phyloP scores from a whole-genome alignment of 192 early-diverging fungal species.

The Coemansia sp. region DNA sequence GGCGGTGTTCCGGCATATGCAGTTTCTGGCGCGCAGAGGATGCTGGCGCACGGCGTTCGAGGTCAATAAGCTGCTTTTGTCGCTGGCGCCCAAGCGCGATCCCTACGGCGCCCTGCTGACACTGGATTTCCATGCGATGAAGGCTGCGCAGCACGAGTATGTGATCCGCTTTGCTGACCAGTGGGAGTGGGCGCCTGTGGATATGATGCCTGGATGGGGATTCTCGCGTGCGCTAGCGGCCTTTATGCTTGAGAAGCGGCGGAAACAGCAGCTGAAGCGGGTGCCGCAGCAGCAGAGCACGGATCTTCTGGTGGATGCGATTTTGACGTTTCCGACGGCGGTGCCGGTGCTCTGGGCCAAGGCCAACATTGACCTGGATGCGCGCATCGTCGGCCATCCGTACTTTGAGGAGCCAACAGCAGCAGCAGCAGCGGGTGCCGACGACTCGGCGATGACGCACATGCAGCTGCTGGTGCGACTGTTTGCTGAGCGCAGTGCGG shows the following conservation, averaged over 20 bases:
- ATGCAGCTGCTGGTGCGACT: conserved; percentile 68
- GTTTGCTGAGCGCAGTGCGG: conserved; percentile 72
- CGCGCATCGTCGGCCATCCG: conserved; percentile 54
- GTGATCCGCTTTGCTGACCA: conserved; percentile 51
- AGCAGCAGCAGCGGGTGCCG: not conserved
- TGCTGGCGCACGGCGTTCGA: conserved; percentile 95
- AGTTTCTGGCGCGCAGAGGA: conserved; percentile 80
- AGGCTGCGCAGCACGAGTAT: conserved; percentile 71
- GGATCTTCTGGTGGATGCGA: conserved; percentile 66
- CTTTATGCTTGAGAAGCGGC: conserved; percentile 67
- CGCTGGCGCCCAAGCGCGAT: conserved; percentile 75
- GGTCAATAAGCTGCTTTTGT: conserved; percentile 75
- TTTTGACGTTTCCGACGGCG: conserved; percentile 69
- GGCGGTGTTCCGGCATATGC: conserved; percentile 81
- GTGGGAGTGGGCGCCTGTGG: conserved; percentile 45
- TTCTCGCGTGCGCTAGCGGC: conserved; percentile 76
- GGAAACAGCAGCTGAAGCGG: conserved; percentile 6
- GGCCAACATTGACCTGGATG: conserved; percentile 60
- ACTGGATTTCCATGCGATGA: conserved; percentile 86
- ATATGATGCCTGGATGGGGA: conserved; percentile 66
- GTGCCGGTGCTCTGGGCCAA: conserved; percentile 67
- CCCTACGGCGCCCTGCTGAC: conserved; percentile 73
- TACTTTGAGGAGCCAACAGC: conserved; percentile 56
- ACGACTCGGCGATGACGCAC: conserved; percentile 50
- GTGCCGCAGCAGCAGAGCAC: conserved; percentile 17